Evolutionary conservation across 495 filamentous ascomycete species (phyloP).

Genomic region (Gamarada debralockiae): DNA sequence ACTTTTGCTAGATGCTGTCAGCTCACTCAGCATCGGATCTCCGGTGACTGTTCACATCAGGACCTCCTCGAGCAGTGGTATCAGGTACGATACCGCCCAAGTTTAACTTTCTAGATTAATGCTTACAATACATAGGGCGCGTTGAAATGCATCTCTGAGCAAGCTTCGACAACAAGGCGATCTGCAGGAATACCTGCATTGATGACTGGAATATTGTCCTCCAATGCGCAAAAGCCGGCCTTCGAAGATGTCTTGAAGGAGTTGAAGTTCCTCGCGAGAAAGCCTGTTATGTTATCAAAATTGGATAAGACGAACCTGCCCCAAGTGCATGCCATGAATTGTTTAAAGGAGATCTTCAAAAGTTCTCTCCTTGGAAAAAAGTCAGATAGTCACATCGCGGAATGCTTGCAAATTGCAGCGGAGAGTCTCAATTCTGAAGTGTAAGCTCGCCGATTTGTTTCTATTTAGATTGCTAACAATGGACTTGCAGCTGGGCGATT

Average conservation of each 20-base stretch:
- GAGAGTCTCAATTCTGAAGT: constrained; percentile 60
- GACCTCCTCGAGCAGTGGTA: constrained; percentile 60
- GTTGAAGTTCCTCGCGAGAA: constrained; percentile 50
- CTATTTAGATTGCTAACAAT: constrained; percentile 14
- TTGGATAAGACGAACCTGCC: constrained; percentile 66
- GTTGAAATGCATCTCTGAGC: constrained; percentile 58
- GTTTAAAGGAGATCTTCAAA: constrained; percentile 80
- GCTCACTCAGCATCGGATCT: constrained; percentile 39
- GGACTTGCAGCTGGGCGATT: constrained; percentile 70
- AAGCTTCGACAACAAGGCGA: constrained; percentile 78
- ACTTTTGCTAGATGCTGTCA: constrained; percentile 79
- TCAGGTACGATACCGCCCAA: constrained; percentile 43
- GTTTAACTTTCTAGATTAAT: not conserved
- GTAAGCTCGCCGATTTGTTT: not conserved
- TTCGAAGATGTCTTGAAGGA: constrained; percentile 48
- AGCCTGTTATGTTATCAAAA: constrained; percentile 42
- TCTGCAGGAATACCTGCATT: constrained; percentile 90
- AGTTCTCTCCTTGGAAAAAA: constrained; percentile 62
- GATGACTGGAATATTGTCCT: constrained; percentile 69
- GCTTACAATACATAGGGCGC: constrained; percentile 42
- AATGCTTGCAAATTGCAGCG: constrained; percentile 70
- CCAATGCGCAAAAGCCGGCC: constrained; percentile 43
- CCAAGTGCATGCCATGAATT: constrained; percentile 94
- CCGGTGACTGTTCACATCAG: constrained; percentile 23
- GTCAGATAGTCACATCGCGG: constrained; percentile 66